Evolutionary conservation across 1,139 yeast genomes (phyloP).

Genomic region (Candida neerlandica): DNA sequence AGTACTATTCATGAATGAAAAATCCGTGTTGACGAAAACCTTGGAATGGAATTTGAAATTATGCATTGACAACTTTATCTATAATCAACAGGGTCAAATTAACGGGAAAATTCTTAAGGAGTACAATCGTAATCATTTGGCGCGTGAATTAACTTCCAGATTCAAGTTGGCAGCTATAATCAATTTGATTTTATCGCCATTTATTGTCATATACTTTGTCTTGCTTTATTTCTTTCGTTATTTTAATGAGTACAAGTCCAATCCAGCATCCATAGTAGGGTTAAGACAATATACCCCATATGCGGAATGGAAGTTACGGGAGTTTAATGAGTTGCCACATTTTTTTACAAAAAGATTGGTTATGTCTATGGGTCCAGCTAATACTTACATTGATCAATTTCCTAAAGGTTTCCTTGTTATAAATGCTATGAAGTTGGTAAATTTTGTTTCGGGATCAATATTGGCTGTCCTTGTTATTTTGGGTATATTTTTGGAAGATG

Average conservation of each 20-base stretch:
- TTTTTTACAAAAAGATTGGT: conserved; percentile 78
- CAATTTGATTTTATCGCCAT: conserved; percentile 81
- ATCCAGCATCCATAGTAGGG: conserved; percentile 83
- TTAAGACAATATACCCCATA: conserved; percentile 85
- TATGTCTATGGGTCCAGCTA: conserved; percentile 77
- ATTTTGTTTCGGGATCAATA: conserved; percentile 85
- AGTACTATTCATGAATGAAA: conserved; percentile 26
- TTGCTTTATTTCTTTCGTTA: conserved; percentile 84
- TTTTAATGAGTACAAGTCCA: conserved; percentile 88
- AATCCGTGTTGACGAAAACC: conserved; percentile 71
- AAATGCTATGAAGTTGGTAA: conserved; percentile 61
- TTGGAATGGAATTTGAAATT: conserved; percentile 92
- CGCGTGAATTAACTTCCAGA: conserved; percentile 72
- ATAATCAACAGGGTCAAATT: conserved; percentile 84
- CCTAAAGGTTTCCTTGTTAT: conserved; percentile 71
- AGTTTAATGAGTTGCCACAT: conserved; percentile 90
- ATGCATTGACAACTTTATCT: conserved; percentile 84
- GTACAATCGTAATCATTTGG: conserved; percentile 63
- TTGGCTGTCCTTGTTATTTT: conserved; percentile 84
- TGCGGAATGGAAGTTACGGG: conserved; percentile 95
- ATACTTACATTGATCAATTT: conserved; percentile 83
- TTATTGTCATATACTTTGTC: conserved; percentile 79
- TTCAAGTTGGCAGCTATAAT: conserved; percentile 87
- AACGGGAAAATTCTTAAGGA: conserved; percentile 73
- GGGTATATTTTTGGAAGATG: conserved; percentile 85